These are phyloP conservation scores for Alloascoidea africana DNA, from an alignment of 805 yeast genomes.

Conservation along the genomic window DNA sequence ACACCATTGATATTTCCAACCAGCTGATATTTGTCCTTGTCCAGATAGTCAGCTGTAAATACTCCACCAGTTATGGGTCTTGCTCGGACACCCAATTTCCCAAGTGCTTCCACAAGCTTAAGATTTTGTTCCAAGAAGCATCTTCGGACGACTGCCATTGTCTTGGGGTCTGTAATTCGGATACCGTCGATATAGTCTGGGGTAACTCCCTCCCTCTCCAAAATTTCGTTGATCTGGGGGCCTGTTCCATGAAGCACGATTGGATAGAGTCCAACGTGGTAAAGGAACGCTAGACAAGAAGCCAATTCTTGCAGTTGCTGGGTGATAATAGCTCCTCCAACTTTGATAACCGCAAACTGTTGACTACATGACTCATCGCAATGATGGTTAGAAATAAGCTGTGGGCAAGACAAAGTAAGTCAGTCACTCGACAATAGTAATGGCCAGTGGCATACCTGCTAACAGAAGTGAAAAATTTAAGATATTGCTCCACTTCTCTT, in stretches of 20 bases:
- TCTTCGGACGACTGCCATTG: constrained; percentile 75
- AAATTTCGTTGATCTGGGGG: constrained; percentile 70
- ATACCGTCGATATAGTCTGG: constrained; percentile 79
- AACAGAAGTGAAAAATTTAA: constrained; percentile 78
- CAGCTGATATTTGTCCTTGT: constrained; percentile 61
- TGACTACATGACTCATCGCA: too few species aligned
- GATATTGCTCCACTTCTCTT: constrained; percentile 75
- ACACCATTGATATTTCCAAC: constrained; percentile 68
- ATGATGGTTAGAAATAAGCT: too few species aligned
- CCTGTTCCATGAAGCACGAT: constrained; percentile 83
- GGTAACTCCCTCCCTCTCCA: constrained; percentile 72
- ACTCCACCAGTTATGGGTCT: constrained; percentile 85
- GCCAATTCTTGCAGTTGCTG: constrained; percentile 73
- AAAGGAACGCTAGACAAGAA: constrained; percentile 69
- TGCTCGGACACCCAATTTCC: constrained; percentile 81
- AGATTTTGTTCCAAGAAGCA: constrained; percentile 76
- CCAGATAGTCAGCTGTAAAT: constrained; percentile 64
- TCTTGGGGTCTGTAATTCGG: constrained; percentile 66
- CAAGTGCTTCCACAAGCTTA: constrained; percentile 69
- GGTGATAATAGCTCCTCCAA: constrained; percentile 83
- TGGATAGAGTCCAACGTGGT: constrained; percentile 78
- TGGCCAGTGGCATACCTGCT: background rate
- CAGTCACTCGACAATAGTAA: background rate
- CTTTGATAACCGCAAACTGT: constrained; percentile 79
- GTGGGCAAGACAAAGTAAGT: too few species aligned